Percentiles rank a stretch among this genome's conserved stretches.
Evolutionary conservation across 805 yeast species (phyloP).

Genomic region (Lachancea thermotolerans): DNA sequence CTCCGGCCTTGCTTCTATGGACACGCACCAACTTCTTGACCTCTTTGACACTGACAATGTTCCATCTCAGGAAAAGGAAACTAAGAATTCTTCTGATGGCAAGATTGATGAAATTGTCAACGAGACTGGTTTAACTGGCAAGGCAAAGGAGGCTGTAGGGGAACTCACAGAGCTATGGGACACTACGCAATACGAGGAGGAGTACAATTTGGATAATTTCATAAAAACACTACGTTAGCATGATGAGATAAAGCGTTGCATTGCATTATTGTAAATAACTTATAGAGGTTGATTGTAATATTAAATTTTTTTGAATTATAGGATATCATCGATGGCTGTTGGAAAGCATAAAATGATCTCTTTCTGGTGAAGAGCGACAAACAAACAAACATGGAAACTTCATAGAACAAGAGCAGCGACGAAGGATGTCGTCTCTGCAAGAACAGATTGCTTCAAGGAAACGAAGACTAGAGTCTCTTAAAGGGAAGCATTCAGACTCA

Average conservation of each 20-base stretch:
- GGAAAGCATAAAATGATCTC: not conserved
- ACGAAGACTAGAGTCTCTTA: not conserved
- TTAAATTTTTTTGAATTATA: not conserved
- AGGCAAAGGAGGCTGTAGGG: conserved; percentile 80
- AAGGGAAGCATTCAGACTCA: not conserved
- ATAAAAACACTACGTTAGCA: conserved; percentile 62
- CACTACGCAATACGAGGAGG: conserved; percentile 91
- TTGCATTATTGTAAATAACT: conserved; percentile 4
- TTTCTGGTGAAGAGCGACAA: too few relatives aligned
- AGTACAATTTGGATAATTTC: conserved; percentile 87
- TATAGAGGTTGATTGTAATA: conserved; percentile 4
- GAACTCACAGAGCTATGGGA: conserved; percentile 95
- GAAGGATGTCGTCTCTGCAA: not conserved
- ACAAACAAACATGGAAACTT: too few relatives aligned
- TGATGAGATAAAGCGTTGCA: not conserved
- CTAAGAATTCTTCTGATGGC: conserved; percentile 27
- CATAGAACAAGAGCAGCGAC: too few relatives aligned
- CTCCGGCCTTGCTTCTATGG: conserved; percentile 94
- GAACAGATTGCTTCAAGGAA: not conserved
- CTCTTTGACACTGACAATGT: conserved; percentile 71
- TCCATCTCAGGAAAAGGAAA: conserved; percentile 35
- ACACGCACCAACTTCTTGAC: conserved; percentile 87
- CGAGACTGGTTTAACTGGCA: conserved; percentile 76
- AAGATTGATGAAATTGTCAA: conserved; percentile 35
- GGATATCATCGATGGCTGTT: conserved; percentile 9